Conservation (phyloP, 2,329 filamentous ascomycete genomes). For the Fusarium sp. region DNA sequence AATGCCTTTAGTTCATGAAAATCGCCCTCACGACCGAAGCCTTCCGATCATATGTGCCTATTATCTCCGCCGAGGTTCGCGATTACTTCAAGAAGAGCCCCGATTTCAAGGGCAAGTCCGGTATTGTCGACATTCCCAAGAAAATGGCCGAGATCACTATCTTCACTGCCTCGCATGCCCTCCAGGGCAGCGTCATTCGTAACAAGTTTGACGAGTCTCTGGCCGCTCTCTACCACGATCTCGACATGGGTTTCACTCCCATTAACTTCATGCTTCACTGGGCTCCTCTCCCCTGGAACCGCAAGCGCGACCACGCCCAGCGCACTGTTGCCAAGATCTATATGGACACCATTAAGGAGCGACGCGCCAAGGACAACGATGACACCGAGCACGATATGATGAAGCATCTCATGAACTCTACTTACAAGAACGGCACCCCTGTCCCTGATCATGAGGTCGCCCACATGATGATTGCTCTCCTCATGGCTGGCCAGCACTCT, state of each 20-base stretch:
- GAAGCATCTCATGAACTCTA: slow-evolving; percentile 86
- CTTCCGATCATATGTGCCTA: slow-evolving; percentile 77
- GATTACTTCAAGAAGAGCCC: slow-evolving; percentile 75
- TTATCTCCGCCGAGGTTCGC: slow-evolving; percentile 79
- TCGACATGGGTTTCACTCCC: slow-evolving; percentile 89
- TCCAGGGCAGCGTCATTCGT: slow-evolving; percentile 86
- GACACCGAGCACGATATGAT: slow-evolving; percentile 79
- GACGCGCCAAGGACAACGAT: slow-evolving; percentile 63
- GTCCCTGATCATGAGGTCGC: slow-evolving; percentile 88
- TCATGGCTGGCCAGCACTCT: slow-evolving; percentile 93
- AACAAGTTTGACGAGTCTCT: slow-evolving; percentile 82
- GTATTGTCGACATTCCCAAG: slow-evolving; percentile 75
- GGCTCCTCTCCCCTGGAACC: slow-evolving; percentile 89
- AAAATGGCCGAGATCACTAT: slow-evolving; percentile 88
- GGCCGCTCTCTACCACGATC: slow-evolving; percentile 84
- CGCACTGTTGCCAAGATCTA: slow-evolving; percentile 83
- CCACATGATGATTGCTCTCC: slow-evolving; percentile 92
- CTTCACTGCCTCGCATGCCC: slow-evolving; percentile 85
- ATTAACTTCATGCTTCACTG: slow-evolving; percentile 92
- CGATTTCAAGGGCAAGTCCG: slow-evolving; percentile 73
- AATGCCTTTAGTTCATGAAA: slow-evolving; percentile 74
- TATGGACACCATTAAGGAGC: slow-evolving; percentile 80
- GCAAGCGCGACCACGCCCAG: slow-evolving; percentile 81
- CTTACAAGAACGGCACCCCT: slow-evolving; percentile 81
- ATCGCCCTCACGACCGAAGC: slow-evolving; percentile 79